Percentiles rank a stretch among this genome's conserved stretches.
Evolutionary conservation across 257 asterid genomes (phyloP).

Genomic region (Fraxinus pennsylvanica): DNA sequence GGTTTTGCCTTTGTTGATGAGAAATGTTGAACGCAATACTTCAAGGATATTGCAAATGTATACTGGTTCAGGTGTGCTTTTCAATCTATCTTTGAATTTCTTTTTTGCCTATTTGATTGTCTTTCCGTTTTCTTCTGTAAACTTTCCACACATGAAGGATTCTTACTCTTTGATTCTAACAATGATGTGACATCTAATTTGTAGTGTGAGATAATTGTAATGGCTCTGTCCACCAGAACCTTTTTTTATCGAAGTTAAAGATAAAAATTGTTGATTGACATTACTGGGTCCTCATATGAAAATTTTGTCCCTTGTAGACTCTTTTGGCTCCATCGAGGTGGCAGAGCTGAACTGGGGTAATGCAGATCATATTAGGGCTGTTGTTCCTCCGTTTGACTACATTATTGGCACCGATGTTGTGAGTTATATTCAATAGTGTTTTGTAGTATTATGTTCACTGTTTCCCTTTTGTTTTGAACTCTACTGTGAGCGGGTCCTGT

Average conservation of each 20-base stretch:
- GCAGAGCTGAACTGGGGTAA: slow-evolving; percentile 93
- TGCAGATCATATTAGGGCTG: slow-evolving; percentile 76
- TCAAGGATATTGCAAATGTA: slow-evolving; percentile 71
- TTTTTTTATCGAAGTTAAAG: slow-evolving; percentile 3
- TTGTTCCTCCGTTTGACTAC: slow-evolving; percentile 86
- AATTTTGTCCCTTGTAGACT: slow-evolving; percentile 49
- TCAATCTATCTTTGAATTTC: not conserved
- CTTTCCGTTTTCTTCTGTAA: not conserved
- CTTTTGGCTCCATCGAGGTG: slow-evolving; percentile 78
- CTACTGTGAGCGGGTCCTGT: not conserved
- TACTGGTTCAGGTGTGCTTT: slow-evolving; percentile 51
- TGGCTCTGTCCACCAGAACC: not conserved
- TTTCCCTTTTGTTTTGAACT: not conserved
- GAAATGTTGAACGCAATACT: slow-evolving; percentile 81
- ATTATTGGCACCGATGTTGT: slow-evolving; percentile 97
- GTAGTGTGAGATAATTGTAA: not conserved
- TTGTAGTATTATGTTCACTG: not conserved
- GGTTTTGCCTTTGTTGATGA: slow-evolving; percentile 89
- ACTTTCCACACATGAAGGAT: slow-evolving; percentile 5
- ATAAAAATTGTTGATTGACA: not conserved
- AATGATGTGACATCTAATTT: not conserved
- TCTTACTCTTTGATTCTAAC: slow-evolving; percentile 3
- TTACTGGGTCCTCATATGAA: not conserved
- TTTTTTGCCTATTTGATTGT: not conserved
- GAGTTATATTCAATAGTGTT: slow-evolving; percentile 33